These are phyloP conservation scores for Lentinula raphanica DNA, from an alignment of 768 basidiomycete species.

Conservation along the genomic window DNA sequence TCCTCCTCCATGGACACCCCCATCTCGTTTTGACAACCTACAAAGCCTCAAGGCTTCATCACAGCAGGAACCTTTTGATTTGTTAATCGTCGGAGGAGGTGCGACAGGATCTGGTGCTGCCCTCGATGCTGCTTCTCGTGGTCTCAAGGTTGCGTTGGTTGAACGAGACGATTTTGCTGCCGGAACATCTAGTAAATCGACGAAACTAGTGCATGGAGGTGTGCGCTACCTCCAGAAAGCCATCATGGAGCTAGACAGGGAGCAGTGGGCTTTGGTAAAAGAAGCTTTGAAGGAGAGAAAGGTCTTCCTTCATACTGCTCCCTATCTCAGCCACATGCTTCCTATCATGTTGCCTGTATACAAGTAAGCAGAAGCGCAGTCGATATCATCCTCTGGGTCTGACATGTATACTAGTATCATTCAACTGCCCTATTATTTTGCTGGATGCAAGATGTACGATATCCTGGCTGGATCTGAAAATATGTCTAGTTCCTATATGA, in stretches of 20 bases:
- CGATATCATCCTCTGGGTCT: background rate
- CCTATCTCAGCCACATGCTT: conserved; percentile 87
- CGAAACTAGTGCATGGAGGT: conserved; percentile 97
- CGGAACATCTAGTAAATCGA: conserved; percentile 96
- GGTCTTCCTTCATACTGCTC: conserved; percentile 94
- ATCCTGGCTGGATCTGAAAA: conserved; percentile 92
- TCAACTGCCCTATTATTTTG: conserved; percentile 96
- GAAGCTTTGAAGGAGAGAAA: conserved; percentile 90
- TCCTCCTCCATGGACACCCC: conserved; percentile 77
- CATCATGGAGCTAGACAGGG: conserved; percentile 91
- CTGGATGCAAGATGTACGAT: conserved; percentile 96
- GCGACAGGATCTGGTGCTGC: conserved; percentile 97
- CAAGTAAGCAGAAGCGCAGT: conserved; percentile 46
- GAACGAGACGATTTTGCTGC: conserved; percentile 85
- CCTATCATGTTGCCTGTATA: conserved; percentile 98
- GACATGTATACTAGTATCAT: background rate
- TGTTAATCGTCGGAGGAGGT: conserved; percentile 87
- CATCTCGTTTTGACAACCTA: conserved; percentile 62
- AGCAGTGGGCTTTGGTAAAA: conserved; percentile 93
- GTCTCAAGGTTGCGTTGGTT: conserved; percentile 88
- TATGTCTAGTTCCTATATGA: conserved; percentile 92
- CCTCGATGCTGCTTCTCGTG: conserved; percentile 88
- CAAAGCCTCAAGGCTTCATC: conserved; percentile 44
- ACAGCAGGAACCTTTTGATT: conserved; percentile 61
- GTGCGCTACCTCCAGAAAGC: conserved; percentile 98